A percentile compares a stretch with the other conserved stretches of the same genome.
These are phyloP conservation scores for Euptelea pleiosperma DNA, from an alignment of 164 flowering plant genomes.

Conservation along the genomic window DNA sequence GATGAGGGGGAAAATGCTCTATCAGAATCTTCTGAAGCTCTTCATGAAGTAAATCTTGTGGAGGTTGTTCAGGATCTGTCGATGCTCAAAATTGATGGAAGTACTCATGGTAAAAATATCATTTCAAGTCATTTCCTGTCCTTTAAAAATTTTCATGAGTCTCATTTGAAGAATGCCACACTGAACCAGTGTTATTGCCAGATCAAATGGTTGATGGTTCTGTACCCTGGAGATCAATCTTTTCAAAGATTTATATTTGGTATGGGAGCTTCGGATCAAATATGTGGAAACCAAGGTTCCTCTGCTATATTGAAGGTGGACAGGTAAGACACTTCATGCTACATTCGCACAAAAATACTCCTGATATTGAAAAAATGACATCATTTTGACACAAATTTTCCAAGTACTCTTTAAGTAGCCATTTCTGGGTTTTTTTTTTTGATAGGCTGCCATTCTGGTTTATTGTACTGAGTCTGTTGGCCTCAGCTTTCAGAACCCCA, in stretches of 20 bases:
- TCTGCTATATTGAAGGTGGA: constrained; percentile 92
- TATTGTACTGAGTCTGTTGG: too few relatives aligned
- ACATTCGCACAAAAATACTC: background rate
- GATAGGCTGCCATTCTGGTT: too few relatives aligned
- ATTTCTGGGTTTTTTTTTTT: too few relatives aligned
- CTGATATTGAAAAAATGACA: too few relatives aligned
- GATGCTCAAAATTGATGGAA: constrained; percentile 42
- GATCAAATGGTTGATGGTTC: constrained; percentile 33
- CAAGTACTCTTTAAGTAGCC: too few relatives aligned
- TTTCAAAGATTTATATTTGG: constrained; percentile 70
- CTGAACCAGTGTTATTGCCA: constrained; percentile 16
- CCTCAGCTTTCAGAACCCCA: too few relatives aligned
- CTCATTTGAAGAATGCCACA: constrained; percentile 8
- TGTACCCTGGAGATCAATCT: constrained; percentile 59
- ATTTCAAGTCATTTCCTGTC: constrained; percentile 6
- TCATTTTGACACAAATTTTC: too few relatives aligned
- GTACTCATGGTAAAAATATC: constrained; percentile 33
- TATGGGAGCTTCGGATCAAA: constrained; percentile 93
- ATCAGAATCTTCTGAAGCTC: constrained; percentile 13
- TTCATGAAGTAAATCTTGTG: constrained; percentile 13
- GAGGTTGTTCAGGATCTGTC: constrained; percentile 41
- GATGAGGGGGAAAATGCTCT: constrained; percentile 16
- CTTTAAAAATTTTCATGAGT: background rate
- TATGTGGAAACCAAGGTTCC: constrained; percentile 74
- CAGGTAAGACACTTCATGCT: constrained; percentile 44